These are phyloP conservation scores for Penicillium alfredii DNA, from an alignment of 495 filamentous ascomycete genomes.

Conservation along the genomic window DNA sequence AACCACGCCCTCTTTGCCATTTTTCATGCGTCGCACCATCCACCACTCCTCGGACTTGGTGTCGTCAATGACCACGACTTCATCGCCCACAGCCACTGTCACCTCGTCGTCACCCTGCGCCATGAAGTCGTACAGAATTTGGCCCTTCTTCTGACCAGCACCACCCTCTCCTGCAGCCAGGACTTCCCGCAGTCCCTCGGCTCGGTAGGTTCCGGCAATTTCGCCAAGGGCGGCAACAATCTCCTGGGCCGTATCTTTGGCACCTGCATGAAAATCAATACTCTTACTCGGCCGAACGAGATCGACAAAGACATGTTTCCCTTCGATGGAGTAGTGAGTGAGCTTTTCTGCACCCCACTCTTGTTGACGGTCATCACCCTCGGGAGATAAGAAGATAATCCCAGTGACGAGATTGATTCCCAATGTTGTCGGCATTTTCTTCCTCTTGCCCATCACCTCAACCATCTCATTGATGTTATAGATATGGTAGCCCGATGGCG, in stretches of 20 bases:
- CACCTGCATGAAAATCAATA: slow-evolving; percentile 92
- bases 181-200: slow-evolving; percentile 81
- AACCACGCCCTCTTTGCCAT: slow-evolving; percentile 94
- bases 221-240: slow-evolving; percentile 86
- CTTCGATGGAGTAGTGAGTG: slow-evolving; percentile 92
- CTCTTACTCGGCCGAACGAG: slow-evolving; percentile 86
- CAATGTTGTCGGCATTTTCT: slow-evolving; percentile 93
- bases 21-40: slow-evolving; percentile 86
- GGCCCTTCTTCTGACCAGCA: slow-evolving; percentile 68
- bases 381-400: slow-evolving; percentile 84
- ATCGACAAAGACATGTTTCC: slow-evolving; percentile 96
- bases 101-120: slow-evolving; percentile 97
- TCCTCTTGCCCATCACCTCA: slow-evolving; percentile 86
- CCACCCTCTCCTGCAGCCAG: slow-evolving; percentile 68
- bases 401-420: slow-evolving; percentile 84
- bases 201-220: slow-evolving; percentile 74
- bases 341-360: slow-evolving; percentile 94
- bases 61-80: slow-evolving; percentile 87
- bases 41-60: slow-evolving; percentile 96
- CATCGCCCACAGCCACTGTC: slow-evolving; percentile 81
- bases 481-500: slow-evolving; percentile 77
- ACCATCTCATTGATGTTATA: slow-evolving; percentile 98
- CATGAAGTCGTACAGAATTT: slow-evolving; percentile 90
- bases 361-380: slow-evolving; percentile 78
- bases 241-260: slow-evolving; percentile 93